Evolutionary conservation across 257 asterid genomes (phyloP), one percentile per base, ranked within the genome.

Genomic region (Solanum virginianum): DNA sequence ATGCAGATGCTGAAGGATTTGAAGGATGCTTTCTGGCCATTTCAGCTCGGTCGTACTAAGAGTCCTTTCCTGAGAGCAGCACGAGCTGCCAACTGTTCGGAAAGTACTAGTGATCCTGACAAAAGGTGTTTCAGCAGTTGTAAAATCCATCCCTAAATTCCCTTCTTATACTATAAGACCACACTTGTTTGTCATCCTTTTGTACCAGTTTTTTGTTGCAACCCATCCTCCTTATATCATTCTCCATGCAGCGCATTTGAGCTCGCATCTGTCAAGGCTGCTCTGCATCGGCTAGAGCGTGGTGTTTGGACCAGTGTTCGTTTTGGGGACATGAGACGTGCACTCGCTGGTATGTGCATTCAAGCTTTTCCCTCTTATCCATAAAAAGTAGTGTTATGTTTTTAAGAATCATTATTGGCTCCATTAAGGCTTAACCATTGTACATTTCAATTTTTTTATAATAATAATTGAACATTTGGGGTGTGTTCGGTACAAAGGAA

Each of bases 281-380:
- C 97, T 82, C 92, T 90, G 88, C 97, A 93, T 87, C 91, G 98
- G 89, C 88, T 94, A 87, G 93, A 92, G 86, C 91, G 98, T 79
- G 98, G 98, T 88, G 96, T 94, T 88, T 94, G 98, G 98, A 94
- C 98, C 79, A 94, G 92, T 87, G 97, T 91, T 70, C 92, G 84
- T 80, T 94, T 91, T 90, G 98, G 98, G 88, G 98, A 94, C 88
- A 94, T 94, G 93, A 88, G 97, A 17, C 95, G 98, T 80, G 98
- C 98, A 84, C 89, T 94, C 85, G 86, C 98, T 87, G 97, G 98
- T 92, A 83, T 41, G 89, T 81, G 47, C 70, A 49, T 63, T 26
- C 56, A 6, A 9, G 41, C 80, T 69, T 68, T 65, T 32, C 85
- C 83, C 59, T 80, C 51, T 66, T 20, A 26, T 65, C 17, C 26